phyloP scores from a whole-genome alignment of 495 filamentous ascomycete genomes.

The Lepidopterella palustris region DNA sequence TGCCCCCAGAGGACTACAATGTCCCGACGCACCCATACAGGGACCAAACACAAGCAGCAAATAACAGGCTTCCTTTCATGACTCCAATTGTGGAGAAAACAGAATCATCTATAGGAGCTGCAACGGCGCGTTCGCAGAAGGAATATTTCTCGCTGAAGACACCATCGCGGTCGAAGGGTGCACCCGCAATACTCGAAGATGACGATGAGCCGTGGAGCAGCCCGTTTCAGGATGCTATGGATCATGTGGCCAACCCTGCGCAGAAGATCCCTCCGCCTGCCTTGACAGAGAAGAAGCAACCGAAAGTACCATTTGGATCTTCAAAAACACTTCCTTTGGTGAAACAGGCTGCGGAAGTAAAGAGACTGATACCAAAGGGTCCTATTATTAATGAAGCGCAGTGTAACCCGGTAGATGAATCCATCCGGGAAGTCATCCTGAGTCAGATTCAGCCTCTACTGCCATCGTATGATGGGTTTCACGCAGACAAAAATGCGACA shows the following conservation, averaged over 20 bases:
- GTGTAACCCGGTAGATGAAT: slow-evolving; percentile 81
- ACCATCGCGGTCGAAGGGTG: slow-evolving; percentile 52
- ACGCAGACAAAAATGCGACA: slow-evolving; percentile 53
- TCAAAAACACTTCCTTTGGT: slow-evolving; percentile 20
- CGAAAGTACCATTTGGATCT: neutral
- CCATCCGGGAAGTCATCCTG: slow-evolving; percentile 66
- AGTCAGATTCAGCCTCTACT: slow-evolving; percentile 64
- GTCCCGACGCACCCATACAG: slow-evolving; percentile 68
- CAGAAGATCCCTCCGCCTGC: slow-evolving; percentile 45
- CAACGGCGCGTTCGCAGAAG: slow-evolving; percentile 47
- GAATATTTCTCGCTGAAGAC: slow-evolving; percentile 64
- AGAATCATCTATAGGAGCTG: slow-evolving; percentile 69
- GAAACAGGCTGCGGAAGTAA: slow-evolving; percentile 7
- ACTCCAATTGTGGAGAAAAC: slow-evolving; percentile 95
- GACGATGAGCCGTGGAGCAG: slow-evolving; percentile 58
- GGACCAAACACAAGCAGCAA: slow-evolving; percentile 65
- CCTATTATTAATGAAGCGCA: slow-evolving; percentile 72
- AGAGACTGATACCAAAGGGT: slow-evolving; percentile 41
- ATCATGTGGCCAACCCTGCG: slow-evolving; percentile 31
- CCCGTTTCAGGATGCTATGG: slow-evolving; percentile 58
- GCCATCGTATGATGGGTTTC: slow-evolving; percentile 67
- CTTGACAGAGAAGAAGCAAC: slow-evolving; percentile 32
- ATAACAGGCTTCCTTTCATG: slow-evolving; percentile 93
- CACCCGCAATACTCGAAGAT: slow-evolving; percentile 41
- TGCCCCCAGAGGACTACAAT: slow-evolving; percentile 81